Evolutionary conservation across 2,329 filamentous ascomycete species (phyloP).

Genomic region (Colletotrichum tanaceti): DNA sequence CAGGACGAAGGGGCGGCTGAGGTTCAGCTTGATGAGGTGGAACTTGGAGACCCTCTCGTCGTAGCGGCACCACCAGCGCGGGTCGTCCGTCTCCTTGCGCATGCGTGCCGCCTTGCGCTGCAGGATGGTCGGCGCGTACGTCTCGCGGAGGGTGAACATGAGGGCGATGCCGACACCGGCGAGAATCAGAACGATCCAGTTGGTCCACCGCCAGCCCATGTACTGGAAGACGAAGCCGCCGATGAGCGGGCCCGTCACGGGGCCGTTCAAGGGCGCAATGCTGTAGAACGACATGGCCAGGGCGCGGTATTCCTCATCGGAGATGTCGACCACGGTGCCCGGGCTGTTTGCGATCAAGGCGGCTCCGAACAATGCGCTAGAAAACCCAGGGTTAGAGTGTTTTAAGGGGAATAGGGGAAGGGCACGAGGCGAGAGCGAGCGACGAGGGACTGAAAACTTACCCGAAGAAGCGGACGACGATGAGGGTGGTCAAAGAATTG

Average conservation of each 20-base stretch:
- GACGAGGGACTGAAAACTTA: conserved; percentile 48
- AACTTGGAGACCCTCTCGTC: conserved; percentile 76
- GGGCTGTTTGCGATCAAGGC: conserved; percentile 87
- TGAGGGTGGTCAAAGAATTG: conserved; percentile 73
- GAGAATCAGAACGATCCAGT: conserved; percentile 83
- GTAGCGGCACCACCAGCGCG: conserved; percentile 82
- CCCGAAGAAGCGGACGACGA: conserved; percentile 81
- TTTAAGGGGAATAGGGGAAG: too few relatives aligned
- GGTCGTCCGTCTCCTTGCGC: conserved; percentile 76
- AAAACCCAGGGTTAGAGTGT: not conserved
- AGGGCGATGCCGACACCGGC: conserved; percentile 70
- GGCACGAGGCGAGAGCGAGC: conserved; percentile 41
- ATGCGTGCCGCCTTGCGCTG: conserved; percentile 72
- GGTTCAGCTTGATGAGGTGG: conserved; percentile 77
- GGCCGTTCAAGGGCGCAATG: conserved; percentile 87
- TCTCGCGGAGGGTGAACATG: conserved; percentile 75
- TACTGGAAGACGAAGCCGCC: conserved; percentile 84
- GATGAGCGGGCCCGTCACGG: conserved; percentile 69
- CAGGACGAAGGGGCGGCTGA: conserved; percentile 82
- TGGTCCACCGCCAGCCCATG: conserved; percentile 88
- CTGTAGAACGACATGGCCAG: conserved; percentile 86
- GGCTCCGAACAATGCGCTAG: conserved; percentile 70
- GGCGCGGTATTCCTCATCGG: conserved; percentile 82
- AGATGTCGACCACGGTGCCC: conserved; percentile 85
- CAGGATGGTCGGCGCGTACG: conserved; percentile 79